Evolutionary conservation across 495 filamentous ascomycete genomes (phyloP), one percentile per base, ranked within the genome.

Genomic region (Aspergillus asperescens): DNA sequence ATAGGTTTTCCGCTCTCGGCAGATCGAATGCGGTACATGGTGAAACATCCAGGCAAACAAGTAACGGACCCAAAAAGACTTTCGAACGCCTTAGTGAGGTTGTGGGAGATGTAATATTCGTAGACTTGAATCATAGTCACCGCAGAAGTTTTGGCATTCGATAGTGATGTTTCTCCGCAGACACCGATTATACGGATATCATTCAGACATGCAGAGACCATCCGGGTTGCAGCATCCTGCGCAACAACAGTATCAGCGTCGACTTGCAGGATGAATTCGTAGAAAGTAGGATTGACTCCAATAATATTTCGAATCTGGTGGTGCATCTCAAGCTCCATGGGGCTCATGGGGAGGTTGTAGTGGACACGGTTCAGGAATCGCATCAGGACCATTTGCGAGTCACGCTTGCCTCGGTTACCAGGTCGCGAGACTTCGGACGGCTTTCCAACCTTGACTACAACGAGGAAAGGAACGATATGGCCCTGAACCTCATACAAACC

Each of bases 71-170:
- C 93, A 67, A 98, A 98, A 57, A 98, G 79, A 70, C 86, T 91
- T 67, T 98, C 93, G 65, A 98, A 98, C n/a, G 93, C 94, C 72
- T 98, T 98, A 62, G 87, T 85, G 60, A 98, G 76, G 66, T 98
- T 94, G 77, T 98, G 93, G 48, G 94, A 97, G 55, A 98, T 98
- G 73, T 91, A 98, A 77, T 98, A 95, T 71, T 98, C 93, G 77
- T 98, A 98, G 15, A 98, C 93, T 69, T 98, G 93, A 55, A 99
- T 97, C 91, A 97, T 97, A 27, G 93, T 99, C 54, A 93, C 79
- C 57, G 90, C 88, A 12, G 91, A 95, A 13, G 87, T 79, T 68
- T 96, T 95, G 44, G 90, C 88, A 62, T 99, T 99, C 43, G 86
- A 88, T 22, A 99, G 76, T 8, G 86, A 85, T 0, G 93, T 99